These are phyloP conservation scores for Protoeuglena noctilucae DNA, from an alignment of 139 green algal genomes.

Conservation along the genomic window DNA sequence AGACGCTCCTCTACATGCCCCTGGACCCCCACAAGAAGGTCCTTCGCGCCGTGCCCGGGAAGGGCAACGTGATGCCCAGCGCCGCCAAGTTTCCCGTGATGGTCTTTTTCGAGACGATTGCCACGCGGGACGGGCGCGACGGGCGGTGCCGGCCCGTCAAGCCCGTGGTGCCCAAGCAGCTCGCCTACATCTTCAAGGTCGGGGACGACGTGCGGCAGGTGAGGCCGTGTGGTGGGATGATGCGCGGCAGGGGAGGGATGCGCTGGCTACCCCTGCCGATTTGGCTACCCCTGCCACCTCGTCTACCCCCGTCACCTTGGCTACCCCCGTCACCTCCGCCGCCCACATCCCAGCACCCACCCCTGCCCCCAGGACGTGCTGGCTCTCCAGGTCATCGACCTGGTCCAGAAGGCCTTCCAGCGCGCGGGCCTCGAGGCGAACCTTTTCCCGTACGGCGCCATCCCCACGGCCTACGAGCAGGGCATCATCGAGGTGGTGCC, in stretches of 20 bases:
- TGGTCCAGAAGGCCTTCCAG: constrained; percentile 53
- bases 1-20: constrained; percentile 73
- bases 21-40: constrained; percentile 60
- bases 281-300: too few species aligned
- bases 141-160: not conserved
- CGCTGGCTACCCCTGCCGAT: too few species aligned
- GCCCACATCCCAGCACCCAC: too few species aligned
- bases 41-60: constrained; percentile 34
- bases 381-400: constrained; percentile 76
- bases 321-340: too few species aligned
- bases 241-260: too few species aligned
- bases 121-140: constrained; percentile 6
- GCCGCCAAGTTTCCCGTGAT: constrained; percentile 78
- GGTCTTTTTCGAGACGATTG: constrained; percentile 49
- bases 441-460: constrained; percentile 83
- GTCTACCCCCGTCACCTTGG: too few species aligned
- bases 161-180: constrained; percentile 16
- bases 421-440: constrained; percentile 58
- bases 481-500: constrained; percentile 93
- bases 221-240: not conserved
- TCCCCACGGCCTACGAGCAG: constrained; percentile 87
- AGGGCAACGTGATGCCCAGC: constrained; percentile 65
- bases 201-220: constrained; percentile 17
- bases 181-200: constrained; percentile 84
- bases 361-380: constrained; percentile 93